Conservation (phyloP, 2,329 filamentous ascomycete species). For the Penicillium sp. region DNA sequence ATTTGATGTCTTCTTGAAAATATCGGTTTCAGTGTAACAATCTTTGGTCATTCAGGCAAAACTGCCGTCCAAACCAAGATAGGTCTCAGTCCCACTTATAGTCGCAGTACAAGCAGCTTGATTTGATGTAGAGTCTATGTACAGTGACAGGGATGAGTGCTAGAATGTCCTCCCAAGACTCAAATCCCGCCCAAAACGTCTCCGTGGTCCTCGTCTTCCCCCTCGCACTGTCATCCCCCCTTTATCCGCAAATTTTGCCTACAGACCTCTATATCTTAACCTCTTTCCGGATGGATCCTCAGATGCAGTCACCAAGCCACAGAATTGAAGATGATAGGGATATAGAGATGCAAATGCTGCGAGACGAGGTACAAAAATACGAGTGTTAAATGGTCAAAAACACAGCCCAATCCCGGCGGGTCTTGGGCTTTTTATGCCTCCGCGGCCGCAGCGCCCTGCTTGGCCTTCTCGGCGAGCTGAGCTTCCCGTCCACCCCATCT, state of each 20-base stretch:
- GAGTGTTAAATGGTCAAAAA: slow-evolving; percentile 13
- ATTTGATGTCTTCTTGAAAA: not conserved
- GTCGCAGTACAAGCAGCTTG: slow-evolving; percentile 9
- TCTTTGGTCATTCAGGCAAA: not conserved
- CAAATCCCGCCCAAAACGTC: slow-evolving; percentile 3
- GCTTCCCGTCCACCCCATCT: slow-evolving; percentile 48
- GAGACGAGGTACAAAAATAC: slow-evolving; percentile 12
- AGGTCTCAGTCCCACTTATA: not conserved
- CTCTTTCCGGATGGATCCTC: slow-evolving; percentile 3
- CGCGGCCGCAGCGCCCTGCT: slow-evolving; percentile 31
- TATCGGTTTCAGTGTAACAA: not conserved
- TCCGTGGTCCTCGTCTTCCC: not conserved
- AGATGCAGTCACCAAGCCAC: not conserved
- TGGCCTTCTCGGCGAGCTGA: slow-evolving; percentile 38
- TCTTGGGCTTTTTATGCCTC: slow-evolving; percentile 25
- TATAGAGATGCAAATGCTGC: slow-evolving; percentile 18
- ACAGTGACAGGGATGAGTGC: slow-evolving; percentile 18
- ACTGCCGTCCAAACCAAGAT: not conserved
- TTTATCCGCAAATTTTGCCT: slow-evolving; percentile 10
- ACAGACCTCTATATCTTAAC: slow-evolving; percentile 11
- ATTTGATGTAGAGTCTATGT: slow-evolving; percentile 24
- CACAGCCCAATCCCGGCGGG: slow-evolving; percentile 4
- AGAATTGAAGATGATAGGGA: slow-evolving; percentile 3
- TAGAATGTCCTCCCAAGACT: not conserved
- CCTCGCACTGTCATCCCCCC: slow-evolving; percentile 9